These are phyloP conservation scores for Saposhnikovia divaricata DNA, from an alignment of 129 eudicot species.

Conservation along the genomic window DNA sequence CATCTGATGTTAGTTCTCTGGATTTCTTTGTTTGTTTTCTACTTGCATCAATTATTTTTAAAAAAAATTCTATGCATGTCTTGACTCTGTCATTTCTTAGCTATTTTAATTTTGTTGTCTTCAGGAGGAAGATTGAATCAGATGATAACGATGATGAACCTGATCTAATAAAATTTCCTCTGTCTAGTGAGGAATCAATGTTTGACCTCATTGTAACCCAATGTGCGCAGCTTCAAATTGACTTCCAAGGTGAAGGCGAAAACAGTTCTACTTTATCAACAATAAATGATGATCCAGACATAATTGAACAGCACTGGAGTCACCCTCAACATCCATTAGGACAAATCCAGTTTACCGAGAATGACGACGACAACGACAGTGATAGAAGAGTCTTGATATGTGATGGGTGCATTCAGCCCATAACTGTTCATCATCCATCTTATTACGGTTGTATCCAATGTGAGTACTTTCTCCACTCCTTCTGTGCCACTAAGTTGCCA, in stretches of 20 bases:
- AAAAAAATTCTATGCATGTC: too few species aligned
- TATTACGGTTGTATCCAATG: neutral
- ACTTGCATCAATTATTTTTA: too few species aligned
- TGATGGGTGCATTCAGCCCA: neutral
- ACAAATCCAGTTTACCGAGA: neutral
- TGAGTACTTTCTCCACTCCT: neutral
- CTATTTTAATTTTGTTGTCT: neutral
- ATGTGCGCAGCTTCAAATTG: neutral
- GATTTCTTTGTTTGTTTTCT: too few species aligned
- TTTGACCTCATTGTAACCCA: neutral
- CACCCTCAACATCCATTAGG: neutral
- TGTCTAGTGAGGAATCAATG: neutral
- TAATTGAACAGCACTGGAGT: neutral
- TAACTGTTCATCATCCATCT: neutral
- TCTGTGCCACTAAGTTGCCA: neutral
- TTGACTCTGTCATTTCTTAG: neutral
- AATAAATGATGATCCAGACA: too few species aligned
- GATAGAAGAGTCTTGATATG: neutral
- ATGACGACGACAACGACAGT: neutral
- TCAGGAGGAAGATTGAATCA: neutral
- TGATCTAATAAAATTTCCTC: neutral
- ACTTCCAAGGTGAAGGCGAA: neutral
- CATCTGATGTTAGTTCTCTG: neutral
- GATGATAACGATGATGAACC: neutral
- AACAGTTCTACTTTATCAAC: neutral